phyloP scores from a whole-genome alignment of 495 filamentous ascomycete genomes.

The Letharia columbiana region DNA sequence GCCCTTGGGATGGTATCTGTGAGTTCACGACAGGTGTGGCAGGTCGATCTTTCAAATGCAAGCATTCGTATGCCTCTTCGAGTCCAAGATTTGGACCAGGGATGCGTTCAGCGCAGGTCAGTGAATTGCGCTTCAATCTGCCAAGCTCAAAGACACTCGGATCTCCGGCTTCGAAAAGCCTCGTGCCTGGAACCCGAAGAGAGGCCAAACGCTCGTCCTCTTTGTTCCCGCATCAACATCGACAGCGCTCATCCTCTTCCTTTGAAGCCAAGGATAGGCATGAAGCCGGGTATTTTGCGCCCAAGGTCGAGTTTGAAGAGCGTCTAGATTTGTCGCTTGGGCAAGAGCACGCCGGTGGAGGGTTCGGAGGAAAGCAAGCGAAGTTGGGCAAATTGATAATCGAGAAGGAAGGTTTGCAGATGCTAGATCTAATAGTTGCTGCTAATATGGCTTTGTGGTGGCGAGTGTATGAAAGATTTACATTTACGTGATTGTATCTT shows the following conservation, averaged over 20 bases:
- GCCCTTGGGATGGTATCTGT: slow-evolving; percentile 80
- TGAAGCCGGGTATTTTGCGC: slow-evolving; percentile 6
- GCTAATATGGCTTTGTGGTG: slow-evolving; percentile 91
- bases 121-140: slow-evolving; percentile 83
- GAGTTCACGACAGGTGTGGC: slow-evolving; percentile 69
- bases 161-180: slow-evolving; percentile 27
- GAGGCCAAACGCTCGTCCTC: slow-evolving; percentile 19
- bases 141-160: slow-evolving; percentile 36
- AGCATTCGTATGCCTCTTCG: slow-evolving; percentile 49
- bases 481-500: slow-evolving; percentile 7
- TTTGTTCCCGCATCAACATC: slow-evolving; percentile 12
- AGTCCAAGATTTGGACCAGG: slow-evolving; percentile 22
- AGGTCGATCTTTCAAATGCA: slow-evolving; percentile 69
- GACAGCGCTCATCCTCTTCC: slow-evolving; percentile 6
- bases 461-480: slow-evolving; percentile 64
- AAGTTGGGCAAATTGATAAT: slow-evolving; percentile 92
- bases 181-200: slow-evolving; percentile 21
- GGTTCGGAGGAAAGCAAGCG: slow-evolving; percentile 71
- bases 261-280: slow-evolving; percentile 22
- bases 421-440: slow-evolving; percentile 88
- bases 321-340: slow-evolving; percentile 65
- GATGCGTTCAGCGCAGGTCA: slow-evolving; percentile 49
- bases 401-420: slow-evolving; percentile 84
- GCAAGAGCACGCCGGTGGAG: slow-evolving; percentile 70
- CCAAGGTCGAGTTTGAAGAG: slow-evolving; percentile 26